Evolutionary conservation across 805 yeast genomes (phyloP), one percentile per base, ranked within the genome.

Genomic region (fission yeast (Schizosaccharomyces pombe)): DNA sequence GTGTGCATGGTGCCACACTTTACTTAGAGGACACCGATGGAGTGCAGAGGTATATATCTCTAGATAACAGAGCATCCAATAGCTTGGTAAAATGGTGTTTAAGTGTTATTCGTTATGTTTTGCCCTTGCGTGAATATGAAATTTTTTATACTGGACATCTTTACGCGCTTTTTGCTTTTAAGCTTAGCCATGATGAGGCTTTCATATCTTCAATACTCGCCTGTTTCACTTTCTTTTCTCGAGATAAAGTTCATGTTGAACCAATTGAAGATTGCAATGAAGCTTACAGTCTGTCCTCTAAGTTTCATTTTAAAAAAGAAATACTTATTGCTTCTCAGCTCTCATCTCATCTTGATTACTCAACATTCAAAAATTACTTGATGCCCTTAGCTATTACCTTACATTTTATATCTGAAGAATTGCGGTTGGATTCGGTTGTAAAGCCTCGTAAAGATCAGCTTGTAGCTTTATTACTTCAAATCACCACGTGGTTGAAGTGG

Each of bases 321-420:
- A 30, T 49, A 6, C 6, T 14, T 14, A 19, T 32, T 4, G 31
- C 53, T 19, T 14, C 19, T 1, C 22, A 26, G 5, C 53, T 49
- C n/a, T 26, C 24, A n/a, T 16, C 28, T 12, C 37, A 26, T 16
- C 16, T 26, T 16, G 53, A 49, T 30, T 49, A 31, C 30, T 16
- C 34, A 5, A 14, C 53, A 11, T 31, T 49, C 8, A 32, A 30
- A 19, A 8, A 14, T 24, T n/a, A 26, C 22, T 37, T 49, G 16
- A 16, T 19, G 12, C 39, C 14, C 8, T 16, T 84, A 9, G 72
- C 79, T 0, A 65, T 82, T 28, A 76, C 86, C 0, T 65, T 89
- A 52, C 96, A 87, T 66, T 62, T 86, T 39, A 67, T 85, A 1
- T 68, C 86, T 55, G 96, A 89, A 63, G 96, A 89, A 57, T 64